Evolutionary conservation across 73 alveolate genomes (phyloP).

Genomic region (Tetrahymena thermophila): DNA sequence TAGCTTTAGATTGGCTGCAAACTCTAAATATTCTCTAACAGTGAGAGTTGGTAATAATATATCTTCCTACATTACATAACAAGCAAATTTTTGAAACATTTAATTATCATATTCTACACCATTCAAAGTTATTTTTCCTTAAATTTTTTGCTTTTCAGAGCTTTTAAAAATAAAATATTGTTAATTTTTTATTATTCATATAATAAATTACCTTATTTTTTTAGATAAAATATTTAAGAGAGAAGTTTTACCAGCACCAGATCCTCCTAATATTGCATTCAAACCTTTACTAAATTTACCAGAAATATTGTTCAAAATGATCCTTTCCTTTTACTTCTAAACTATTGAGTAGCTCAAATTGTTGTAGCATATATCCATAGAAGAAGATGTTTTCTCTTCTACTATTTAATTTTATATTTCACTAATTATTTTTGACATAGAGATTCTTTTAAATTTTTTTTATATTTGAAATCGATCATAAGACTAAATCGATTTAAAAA

Average conservation of each 20-base stretch:
- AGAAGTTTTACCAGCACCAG: neutral
- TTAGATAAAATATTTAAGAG: neutral
- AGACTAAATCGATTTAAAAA: too few relatives aligned
- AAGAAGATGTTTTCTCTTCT: too few relatives aligned
- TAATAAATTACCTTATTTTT: neutral
- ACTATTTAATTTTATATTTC: too few relatives aligned
- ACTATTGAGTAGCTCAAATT: neutral
- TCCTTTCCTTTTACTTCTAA: neutral
- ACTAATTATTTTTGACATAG: too few relatives aligned
- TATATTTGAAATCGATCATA: too few relatives aligned
- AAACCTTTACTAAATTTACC: neutral
- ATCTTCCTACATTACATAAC: slow-evolving; percentile 82
- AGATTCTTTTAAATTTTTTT: too few relatives aligned
- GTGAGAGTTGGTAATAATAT: slow-evolving; percentile 73
- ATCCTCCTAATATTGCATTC: neutral
- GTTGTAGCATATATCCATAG: neutral
- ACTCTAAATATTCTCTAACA: slow-evolving; percentile 69
- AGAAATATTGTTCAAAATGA: neutral
- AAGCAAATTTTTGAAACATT: slow-evolving; percentile 55
- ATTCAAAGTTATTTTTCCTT: slow-evolving; percentile 72
- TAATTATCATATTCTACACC: slow-evolving; percentile 51
- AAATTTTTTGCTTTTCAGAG: neutral
- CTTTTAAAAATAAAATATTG: neutral
- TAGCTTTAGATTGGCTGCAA: slow-evolving; percentile 73
- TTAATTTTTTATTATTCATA: neutral